These are phyloP conservation scores for Solanum bulbocastanum DNA, from an alignment of 257 asterid genomes.

Conservation along the genomic window DNA sequence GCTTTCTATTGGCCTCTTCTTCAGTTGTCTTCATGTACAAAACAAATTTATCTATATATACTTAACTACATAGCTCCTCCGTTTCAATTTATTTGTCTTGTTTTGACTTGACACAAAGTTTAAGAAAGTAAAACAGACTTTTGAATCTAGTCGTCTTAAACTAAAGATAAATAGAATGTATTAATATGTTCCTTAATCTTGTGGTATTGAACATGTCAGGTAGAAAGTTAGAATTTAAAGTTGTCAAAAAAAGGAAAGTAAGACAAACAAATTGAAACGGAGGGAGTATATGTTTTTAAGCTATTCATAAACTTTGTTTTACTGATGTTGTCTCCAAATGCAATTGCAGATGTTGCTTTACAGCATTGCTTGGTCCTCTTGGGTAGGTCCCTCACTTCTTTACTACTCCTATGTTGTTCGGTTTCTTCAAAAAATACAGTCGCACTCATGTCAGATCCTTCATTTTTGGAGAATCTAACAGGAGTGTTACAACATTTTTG, in stretches of 20 bases:
- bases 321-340: not conserved
- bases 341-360: slow-evolving; percentile 62
- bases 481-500: not conserved
- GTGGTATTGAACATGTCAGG: not conserved
- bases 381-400: slow-evolving; percentile 36
- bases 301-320: not conserved
- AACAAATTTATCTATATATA: not conserved
- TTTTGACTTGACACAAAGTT: not conserved
- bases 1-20: slow-evolving; percentile 71
- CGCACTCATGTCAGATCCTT: not conserved
- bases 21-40: slow-evolving; percentile 50
- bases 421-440: not conserved
- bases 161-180: no score
- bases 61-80: not conserved
- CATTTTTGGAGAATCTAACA: not conserved
- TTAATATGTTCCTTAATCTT: no score
- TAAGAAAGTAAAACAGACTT: not conserved
- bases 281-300: not conserved
- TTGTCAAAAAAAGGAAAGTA: not conserved
- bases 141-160: not conserved
- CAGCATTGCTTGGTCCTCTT: slow-evolving; percentile 88
- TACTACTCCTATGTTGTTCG: not conserved
- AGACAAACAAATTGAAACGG: not conserved
- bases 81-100: not conserved
- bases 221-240: no score